A percentile compares a stretch with the other conserved stretches of the same genome.
These are phyloP conservation scores for Bipolaris victoriae DNA, from an alignment of 2,329 filamentous ascomycete species.

Conservation along the genomic window DNA sequence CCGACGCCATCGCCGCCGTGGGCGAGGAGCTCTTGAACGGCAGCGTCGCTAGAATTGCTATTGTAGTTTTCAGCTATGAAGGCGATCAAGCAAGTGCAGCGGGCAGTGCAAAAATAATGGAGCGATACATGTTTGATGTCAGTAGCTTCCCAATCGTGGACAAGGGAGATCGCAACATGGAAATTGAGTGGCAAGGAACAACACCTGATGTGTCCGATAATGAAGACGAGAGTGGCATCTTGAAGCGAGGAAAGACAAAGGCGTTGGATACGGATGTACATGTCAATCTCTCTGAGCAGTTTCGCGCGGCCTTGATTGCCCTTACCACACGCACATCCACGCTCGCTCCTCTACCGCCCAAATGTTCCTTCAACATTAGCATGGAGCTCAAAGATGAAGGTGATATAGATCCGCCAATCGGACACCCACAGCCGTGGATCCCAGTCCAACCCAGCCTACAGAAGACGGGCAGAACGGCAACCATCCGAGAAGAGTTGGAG, in stretches of 20 bases:
- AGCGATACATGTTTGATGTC: slow-evolving; percentile 67
- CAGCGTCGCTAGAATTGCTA: slow-evolving; percentile 60
- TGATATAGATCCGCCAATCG: slow-evolving; percentile 54
- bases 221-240: slow-evolving; percentile 11
- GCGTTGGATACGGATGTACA: slow-evolving; percentile 32
- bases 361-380: slow-evolving; percentile 77
- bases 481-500: slow-evolving; percentile 21
- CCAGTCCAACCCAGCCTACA: slow-evolving; percentile 60
- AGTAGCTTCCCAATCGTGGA: slow-evolving; percentile 60
- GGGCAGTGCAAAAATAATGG: slow-evolving; percentile 58
- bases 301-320: slow-evolving; percentile 70
- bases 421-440: slow-evolving; percentile 65
- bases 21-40: slow-evolving; percentile 68
- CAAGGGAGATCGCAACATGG: slow-evolving; percentile 56
- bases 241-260: slow-evolving; percentile 17
- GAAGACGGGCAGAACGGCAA: slow-evolving; percentile 38
- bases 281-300: slow-evolving; percentile 72
- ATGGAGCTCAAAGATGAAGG: slow-evolving; percentile 71
- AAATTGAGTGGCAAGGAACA: slow-evolving; percentile 52
- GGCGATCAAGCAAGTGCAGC: neutral
- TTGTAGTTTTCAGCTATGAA: slow-evolving; percentile 61
- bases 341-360: slow-evolving; percentile 64
- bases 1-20: slow-evolving; percentile 76
- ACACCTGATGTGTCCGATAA: slow-evolving; percentile 10
- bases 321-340: slow-evolving; percentile 66